These are phyloP conservation scores for Starmerella floricola DNA, from an alignment of 805 yeast genomes.

Conservation along the genomic window DNA sequence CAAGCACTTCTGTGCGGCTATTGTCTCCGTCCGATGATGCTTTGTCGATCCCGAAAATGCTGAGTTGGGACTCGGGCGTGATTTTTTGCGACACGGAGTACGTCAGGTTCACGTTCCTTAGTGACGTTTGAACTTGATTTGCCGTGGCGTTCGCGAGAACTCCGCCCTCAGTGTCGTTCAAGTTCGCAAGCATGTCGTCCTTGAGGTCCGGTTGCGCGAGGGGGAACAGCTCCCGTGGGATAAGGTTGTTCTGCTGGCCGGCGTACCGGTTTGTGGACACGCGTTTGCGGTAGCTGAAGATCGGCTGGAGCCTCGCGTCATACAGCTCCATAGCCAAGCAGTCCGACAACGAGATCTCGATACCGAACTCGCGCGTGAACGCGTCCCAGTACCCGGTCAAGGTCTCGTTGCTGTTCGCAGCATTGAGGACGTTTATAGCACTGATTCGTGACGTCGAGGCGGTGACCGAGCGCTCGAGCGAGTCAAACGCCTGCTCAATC, in stretches of 20 bases:
- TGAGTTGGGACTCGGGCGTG: neutral
- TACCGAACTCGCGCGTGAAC: constrained; percentile 6
- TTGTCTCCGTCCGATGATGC: neutral
- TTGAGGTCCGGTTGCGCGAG: neutral
- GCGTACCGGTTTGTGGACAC: neutral
- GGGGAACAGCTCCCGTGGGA: constrained; percentile 10
- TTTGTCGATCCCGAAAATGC: neutral
- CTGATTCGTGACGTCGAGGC: constrained; percentile 2
- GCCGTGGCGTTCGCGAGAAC: constrained; percentile 8
- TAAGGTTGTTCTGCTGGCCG: constrained; percentile 1
- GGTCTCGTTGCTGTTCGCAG: constrained; percentile 1
- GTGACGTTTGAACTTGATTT: neutral
- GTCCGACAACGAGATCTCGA: constrained; percentile 5
- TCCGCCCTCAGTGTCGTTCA: constrained; percentile 1
- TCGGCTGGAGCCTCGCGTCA: constrained; percentile 2
- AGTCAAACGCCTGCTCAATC: constrained; percentile 11
- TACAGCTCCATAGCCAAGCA: constrained; percentile 9
- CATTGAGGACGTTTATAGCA: constrained; percentile 1
- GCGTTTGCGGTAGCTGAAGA: constrained; percentile 10
- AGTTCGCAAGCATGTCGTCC: neutral
- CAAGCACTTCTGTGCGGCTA: neutral
- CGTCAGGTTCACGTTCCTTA: neutral
- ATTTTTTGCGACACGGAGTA: constrained; percentile 6
- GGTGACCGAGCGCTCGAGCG: neutral
- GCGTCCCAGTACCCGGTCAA: neutral